A percentile compares a stretch with the other conserved stretches of the same genome.
Conservation (phyloP, 805 yeast genomes). For the Saturnispora zaruensis region DNA sequence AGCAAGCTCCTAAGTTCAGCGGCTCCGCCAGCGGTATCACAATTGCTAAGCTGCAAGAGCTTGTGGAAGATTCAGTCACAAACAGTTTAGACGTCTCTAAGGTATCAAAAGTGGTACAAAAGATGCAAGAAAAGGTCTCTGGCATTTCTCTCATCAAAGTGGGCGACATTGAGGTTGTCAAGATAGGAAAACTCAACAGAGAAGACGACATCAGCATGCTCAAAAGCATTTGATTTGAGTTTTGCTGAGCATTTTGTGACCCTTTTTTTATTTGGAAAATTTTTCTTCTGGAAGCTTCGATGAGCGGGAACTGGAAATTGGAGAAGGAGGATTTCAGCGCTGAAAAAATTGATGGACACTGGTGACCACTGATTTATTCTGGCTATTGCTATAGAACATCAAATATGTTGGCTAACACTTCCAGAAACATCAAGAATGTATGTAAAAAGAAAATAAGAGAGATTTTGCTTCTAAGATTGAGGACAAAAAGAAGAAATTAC, state of each 20-base stretch:
- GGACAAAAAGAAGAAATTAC: not conserved
- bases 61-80: slow-evolving; percentile 1
- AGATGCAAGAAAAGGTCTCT: not conserved
- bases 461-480: too few relatives aligned
- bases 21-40: not conserved
- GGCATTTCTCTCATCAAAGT: not conserved
- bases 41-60: not conserved
- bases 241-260: not conserved
- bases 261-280: not conserved
- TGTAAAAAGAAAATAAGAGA: slow-evolving; percentile 10
- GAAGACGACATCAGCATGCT: not conserved
- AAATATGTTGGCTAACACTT: slow-evolving; percentile 27
- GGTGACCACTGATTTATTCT: slow-evolving; percentile 3
- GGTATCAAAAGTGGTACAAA: not conserved
- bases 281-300: not conserved
- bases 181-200: not conserved
- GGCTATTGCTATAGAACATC: slow-evolving; percentile 12
- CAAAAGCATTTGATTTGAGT: not conserved
- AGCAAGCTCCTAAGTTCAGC: slow-evolving; percentile 2
- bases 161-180: not conserved
- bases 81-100: not conserved
- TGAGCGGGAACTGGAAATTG: not conserved
- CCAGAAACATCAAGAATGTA: slow-evolving; percentile 29
- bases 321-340: not conserved
- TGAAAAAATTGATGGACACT: not conserved